phyloP scores from a whole-genome alignment of 768 basidiomycete genomes.

The Russula griseocarnosa region DNA sequence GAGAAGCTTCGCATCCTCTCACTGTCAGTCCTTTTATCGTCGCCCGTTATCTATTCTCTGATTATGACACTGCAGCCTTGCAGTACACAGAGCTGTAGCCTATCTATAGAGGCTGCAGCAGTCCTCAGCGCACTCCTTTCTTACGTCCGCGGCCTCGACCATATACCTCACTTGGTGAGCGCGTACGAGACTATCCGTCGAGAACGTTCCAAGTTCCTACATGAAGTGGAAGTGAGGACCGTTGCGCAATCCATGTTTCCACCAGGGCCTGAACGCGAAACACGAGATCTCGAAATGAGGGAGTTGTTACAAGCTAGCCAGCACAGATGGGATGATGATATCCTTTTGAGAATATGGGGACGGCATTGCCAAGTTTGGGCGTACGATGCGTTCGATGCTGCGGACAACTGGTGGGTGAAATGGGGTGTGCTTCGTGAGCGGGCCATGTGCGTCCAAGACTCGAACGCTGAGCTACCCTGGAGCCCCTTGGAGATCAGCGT shows the following conservation, averaged over 20 bases:
- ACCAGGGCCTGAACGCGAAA: slow-evolving; percentile 20
- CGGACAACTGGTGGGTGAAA: slow-evolving; percentile 29
- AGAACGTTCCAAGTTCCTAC: slow-evolving; percentile 18
- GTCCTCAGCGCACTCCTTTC: slow-evolving; percentile 22
- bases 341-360: slow-evolving; percentile 22
- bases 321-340: slow-evolving; percentile 20
- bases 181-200: slow-evolving; percentile 21
- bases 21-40: slow-evolving; percentile 10
- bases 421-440: slow-evolving; percentile 29
- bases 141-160: slow-evolving; percentile 20
- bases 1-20: slow-evolving; percentile 25
- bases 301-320: not conserved
- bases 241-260: slow-evolving; percentile 19
- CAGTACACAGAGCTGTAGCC: slow-evolving; percentile 21
- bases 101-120: slow-evolving; percentile 19
- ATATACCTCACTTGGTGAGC: slow-evolving; percentile 20
- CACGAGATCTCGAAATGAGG: slow-evolving; percentile 16
- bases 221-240: slow-evolving; percentile 4
- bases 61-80: slow-evolving; percentile 15
- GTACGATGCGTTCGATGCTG: slow-evolving; percentile 27
- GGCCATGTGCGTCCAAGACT: slow-evolving; percentile 1
- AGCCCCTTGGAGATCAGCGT: slow-evolving; percentile 12
- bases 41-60: not conserved
- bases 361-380: slow-evolving; percentile 23
- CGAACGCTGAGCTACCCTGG: not conserved